Conservation (phyloP, 768 basidiomycete genomes). For the Serendipita sp. region DNA sequence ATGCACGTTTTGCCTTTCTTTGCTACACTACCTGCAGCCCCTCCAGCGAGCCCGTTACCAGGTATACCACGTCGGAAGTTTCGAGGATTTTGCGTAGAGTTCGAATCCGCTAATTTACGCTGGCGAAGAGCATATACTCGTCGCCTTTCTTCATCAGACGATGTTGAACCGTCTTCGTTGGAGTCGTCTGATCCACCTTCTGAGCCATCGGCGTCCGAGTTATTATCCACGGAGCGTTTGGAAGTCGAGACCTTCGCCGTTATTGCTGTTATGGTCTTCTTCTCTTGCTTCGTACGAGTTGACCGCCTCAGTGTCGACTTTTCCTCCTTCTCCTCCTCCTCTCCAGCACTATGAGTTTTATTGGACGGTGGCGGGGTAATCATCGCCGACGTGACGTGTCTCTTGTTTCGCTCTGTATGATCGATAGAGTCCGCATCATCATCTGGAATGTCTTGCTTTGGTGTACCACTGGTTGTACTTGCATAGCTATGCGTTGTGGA, state of each 20-base stretch:
- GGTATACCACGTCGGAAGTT: constrained; percentile 22
- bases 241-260: not conserved
- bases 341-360: not conserved
- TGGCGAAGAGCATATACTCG: constrained; percentile 4
- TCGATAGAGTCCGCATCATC: not conserved
- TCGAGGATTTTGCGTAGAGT: not conserved
- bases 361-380: not conserved
- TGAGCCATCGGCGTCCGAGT: not conserved
- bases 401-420: not conserved
- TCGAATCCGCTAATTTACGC: not conserved
- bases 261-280: not conserved
- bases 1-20: constrained; percentile 2
- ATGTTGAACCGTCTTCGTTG: not conserved
- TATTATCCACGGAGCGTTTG: not conserved
- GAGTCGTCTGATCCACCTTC: not conserved
- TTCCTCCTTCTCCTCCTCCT: not conserved
- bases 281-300: not conserved
- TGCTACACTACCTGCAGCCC: not conserved
- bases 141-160: not conserved
- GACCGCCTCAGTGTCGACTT: not conserved
- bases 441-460: not conserved
- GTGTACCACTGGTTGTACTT: not conserved
- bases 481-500: constrained; percentile 7
- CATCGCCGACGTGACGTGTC: not conserved
- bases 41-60: constrained; percentile 37